Evolutionary conservation across 768 basidiomycete species (phyloP), one percentile per base, ranked within the genome.

Genomic region (Russula olivacea): DNA sequence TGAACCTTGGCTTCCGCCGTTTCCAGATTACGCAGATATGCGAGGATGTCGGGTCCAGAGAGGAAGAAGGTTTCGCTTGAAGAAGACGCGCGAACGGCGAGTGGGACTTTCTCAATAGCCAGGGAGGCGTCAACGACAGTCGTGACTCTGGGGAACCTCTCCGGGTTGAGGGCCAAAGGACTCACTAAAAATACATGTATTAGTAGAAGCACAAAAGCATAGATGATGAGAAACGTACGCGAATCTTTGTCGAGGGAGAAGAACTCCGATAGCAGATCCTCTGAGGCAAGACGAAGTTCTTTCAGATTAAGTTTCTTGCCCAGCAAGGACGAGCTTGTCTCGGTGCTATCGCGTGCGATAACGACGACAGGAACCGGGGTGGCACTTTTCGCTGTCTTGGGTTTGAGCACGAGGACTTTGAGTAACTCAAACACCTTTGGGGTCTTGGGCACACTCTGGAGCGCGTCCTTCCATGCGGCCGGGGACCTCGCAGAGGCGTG

Each of bases 321-420:
- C 66, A 97, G 81, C 14, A 85, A 81, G 4, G 78, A 81, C 2
- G 91, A 88, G 72, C 82, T 86, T 9, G 88, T 89, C 70, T 94
- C 89, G n/a, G 91, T 91, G 30, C 81, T 79, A 70, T 96, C 93
- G 69, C 84, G 80, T 11, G 91, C 91, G 73, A 98, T 82, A 63
- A 95, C 87, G 67, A 98, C 81, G 61, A 98, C 85, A 9, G 93
- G 94, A 57, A 92, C 81, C 1, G 92, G 85, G 34, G 81, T 83
- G 8, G 89, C 91, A 0, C 84, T 82, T 74, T 97, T 97, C n/a
- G 93, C 88, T 2, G 93, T 93, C 76, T 95, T 95, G 36, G 94
- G 94, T 73, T 98, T 98, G 86, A 92, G 96, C 60, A 96, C 87
- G 68, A 95, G 86, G 53, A 89, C 90, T 74, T 93, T 94, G 72